Base-by-base conservation (phyloP, 1,284 basidiomycete species). In the Takashimella koratensis region DNA sequence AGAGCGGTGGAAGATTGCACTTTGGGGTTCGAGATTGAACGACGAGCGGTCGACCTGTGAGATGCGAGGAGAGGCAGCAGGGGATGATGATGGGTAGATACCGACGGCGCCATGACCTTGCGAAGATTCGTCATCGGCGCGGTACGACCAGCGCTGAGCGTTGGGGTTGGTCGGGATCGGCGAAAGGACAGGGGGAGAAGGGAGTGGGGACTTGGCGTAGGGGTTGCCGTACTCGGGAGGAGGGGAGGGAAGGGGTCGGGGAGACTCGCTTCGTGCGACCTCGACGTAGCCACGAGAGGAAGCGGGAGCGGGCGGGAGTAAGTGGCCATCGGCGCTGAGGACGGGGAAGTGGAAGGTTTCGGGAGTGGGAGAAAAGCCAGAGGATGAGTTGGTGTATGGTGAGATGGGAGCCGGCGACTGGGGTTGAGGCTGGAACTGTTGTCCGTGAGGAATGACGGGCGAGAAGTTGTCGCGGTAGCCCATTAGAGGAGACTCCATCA, bases 291-390 rank as follows among this genome's bases (percentile, higher is more conserved):
- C 46, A 19, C 61, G 53, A 2, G 62, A 56, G 5, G 64, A 62
- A 11, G 67, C 60, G 3, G 66, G 64, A 0, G 60, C 51, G 2
- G 65, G 62, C 6, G 67, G 66, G 8, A 70, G 54, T 5, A 70
- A 55, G 22, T 67, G 58, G 0, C 67, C 68, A 47, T 67, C 62
- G 11, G 68, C 68, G 1, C 65, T 65, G 12, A 72, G 57, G 39
- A 72, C 59, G 2, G 68, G 68, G 52, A 69, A 66, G 53, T 65
- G 60, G 55, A 70, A 66, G 22, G 46, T 54, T 23, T 70, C 65
- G 10, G 65, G 40, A 16, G 48, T 43, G 30, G 20, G 27, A 3
- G 57, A 47, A 16, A 45, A 50, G 23, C 51, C 47, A 3, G 56
- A 54, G 16, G 39, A 46, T 26, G 41, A 36, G 24, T 24, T 43